phyloP scores from a whole-genome alignment of 2,329 filamentous ascomycete genomes.

The Alternaria triticina region DNA sequence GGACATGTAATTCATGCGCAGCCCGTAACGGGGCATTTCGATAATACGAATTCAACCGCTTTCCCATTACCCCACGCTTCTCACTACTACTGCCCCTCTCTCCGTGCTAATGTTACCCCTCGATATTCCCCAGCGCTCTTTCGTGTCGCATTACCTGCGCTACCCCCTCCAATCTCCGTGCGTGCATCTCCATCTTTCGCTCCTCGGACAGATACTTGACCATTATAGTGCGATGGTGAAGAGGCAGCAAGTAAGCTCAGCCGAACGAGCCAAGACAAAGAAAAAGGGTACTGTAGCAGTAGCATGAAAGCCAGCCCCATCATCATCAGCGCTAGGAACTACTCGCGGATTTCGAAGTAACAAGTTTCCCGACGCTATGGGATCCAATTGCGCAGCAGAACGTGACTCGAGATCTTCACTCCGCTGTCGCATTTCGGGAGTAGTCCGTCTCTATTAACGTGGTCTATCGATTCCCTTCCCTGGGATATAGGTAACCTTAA shows the following conservation, averaged over 20 bases:
- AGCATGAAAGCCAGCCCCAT: neutral
- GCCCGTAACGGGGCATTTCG: neutral
- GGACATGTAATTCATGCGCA: neutral
- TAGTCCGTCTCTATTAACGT: neutral
- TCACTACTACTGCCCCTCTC: neutral
- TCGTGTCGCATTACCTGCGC: neutral
- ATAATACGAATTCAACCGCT: neutral
- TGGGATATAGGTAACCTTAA: neutral
- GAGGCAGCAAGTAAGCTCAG: neutral
- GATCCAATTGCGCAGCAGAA: slow-evolving; percentile 4
- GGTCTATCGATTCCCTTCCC: neutral
- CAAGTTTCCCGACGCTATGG: neutral
- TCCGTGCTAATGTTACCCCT: neutral
- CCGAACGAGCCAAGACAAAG: neutral
- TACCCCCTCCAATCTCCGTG: slow-evolving; percentile 4
- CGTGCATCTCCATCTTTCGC: neutral
- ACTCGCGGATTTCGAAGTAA: neutral
- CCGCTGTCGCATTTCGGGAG: neutral
- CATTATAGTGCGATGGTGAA: neutral
- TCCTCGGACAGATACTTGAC: neutral
- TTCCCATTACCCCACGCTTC: neutral
- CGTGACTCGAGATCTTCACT: slow-evolving; percentile 2
- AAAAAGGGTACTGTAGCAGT: neutral
- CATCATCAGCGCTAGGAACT: neutral
- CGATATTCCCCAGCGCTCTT: neutral